Evolutionary conservation across 768 basidiomycete genomes (phyloP), one percentile per base, ranked within the genome.

Genomic region (Heimioporus sp.): DNA sequence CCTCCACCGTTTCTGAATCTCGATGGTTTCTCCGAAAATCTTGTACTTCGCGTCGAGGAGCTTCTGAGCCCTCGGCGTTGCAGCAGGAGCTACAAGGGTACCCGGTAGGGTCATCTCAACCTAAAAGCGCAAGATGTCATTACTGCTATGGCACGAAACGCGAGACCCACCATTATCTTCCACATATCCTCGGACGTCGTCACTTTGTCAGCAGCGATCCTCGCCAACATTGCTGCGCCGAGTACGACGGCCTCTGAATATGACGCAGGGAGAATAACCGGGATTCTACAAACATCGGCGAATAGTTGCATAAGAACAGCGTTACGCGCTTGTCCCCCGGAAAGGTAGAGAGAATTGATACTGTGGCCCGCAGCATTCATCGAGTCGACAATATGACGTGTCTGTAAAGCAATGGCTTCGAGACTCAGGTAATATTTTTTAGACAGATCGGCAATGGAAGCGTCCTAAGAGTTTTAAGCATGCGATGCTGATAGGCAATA

Each of bases 261-360:
- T 53, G 85, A 86, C 51, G 75, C 76, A 0, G 97, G 96, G 34
- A 97, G 76, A 35, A 97, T 80, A 47, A 98, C 83, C 4, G 87
- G 85, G 72, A 94, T 80, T 45, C 73, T 72, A 64, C 95, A 97
- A 20, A 83, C 82, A 61, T 96, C 82, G 12, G 95, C 92, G 52
- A 99, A 80, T 37, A 97, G 82, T 62, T 85, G 80, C 92, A 98
- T 95, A 54, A 98, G 78, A 21, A 80, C 73, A n/a, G 64, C 64
- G 71, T 98, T 99, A 74, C 88, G 91, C 35, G 91, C 92, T 74
- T 98, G 93, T 6, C 92, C 89, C 34, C 95, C 94, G 46, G 85
- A 89, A 81, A 98, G 88, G 75, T 92, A 97, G 63, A 99, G 86
- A 30, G 83, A 80, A 45, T 79, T 78, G 61, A 99, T 85, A 17